A percentile compares a stretch with the other conserved stretches of the same genome.
phyloP scores from a whole-genome alignment of 1,284 basidiomycete species.

The Taiwanofungus camphoratus region DNA sequence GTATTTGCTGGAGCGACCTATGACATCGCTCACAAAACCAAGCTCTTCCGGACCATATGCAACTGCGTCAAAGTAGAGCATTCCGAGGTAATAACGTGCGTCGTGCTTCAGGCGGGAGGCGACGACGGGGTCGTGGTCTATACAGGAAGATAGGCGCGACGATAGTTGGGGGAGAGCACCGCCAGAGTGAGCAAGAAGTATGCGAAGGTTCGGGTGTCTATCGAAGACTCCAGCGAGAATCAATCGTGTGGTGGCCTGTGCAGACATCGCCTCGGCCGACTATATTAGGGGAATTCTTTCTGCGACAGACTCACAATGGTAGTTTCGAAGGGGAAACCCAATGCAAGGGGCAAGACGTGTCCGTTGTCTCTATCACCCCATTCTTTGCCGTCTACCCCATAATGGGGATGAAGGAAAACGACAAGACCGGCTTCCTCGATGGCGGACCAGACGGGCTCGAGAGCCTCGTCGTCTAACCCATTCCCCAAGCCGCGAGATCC shows the following conservation, averaged over 20 bases:
- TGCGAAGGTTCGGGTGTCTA: conserved; percentile 63
- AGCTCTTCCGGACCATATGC: conserved; percentile 82
- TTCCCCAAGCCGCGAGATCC: conserved; percentile 74
- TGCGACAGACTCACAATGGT: conserved; percentile 68
- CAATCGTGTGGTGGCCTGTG: conserved; percentile 69
- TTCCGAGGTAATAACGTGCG: conserved; percentile 77
- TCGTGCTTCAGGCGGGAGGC: conserved; percentile 71
- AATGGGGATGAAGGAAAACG: conserved; percentile 80
- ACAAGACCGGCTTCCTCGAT: conserved; percentile 63
- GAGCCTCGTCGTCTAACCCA: conserved; percentile 70
- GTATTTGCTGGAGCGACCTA: conserved; percentile 57
- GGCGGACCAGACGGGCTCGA: conserved; percentile 76
- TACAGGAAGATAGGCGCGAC: conserved; percentile 77
- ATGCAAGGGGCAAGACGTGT: conserved; percentile 78
- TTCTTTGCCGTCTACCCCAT: conserved; percentile 59
- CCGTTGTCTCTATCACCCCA: conserved; percentile 78
- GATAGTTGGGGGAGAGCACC: conserved; percentile 78
- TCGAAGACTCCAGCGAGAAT: conserved; percentile 80
- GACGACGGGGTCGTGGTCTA: conserved; percentile 77
- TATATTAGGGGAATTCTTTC: neutral
- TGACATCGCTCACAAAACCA: conserved; percentile 64
- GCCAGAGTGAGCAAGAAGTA: conserved; percentile 82
- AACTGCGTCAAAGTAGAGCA: conserved; percentile 78
- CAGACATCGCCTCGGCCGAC: neutral
- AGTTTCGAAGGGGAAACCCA: conserved; percentile 88